Evolutionary conservation across 108 stramenopile genomes (phyloP).

Genomic region (Cyclotella kingstonii): DNA sequence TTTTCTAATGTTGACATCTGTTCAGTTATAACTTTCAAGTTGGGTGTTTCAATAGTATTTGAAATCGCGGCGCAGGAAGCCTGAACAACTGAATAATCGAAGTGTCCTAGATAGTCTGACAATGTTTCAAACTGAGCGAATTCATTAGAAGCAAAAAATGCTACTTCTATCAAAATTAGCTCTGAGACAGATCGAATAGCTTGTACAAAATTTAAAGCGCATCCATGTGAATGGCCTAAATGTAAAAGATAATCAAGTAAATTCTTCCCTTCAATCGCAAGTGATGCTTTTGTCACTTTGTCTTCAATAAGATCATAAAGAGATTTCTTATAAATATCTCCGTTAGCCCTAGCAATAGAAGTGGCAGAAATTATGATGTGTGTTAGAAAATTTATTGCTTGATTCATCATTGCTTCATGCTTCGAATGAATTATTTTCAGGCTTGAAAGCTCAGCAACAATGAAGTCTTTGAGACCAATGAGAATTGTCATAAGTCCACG

Average conservation of each 20-base stretch:
- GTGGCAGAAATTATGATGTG: constrained; percentile 17
- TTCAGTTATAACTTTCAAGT: not conserved
- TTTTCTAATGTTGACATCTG: not conserved
- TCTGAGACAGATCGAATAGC: constrained; percentile 20
- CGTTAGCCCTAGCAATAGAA: constrained; percentile 19
- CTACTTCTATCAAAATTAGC: constrained; percentile 39
- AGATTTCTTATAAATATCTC: constrained; percentile 17
- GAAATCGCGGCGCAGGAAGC: constrained; percentile 30
- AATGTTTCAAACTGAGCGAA: constrained; percentile 42
- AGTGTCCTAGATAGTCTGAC: constrained; percentile 12
- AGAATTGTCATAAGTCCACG: constrained; percentile 45
- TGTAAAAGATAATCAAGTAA: constrained; percentile 22
- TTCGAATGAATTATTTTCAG: constrained; percentile 17
- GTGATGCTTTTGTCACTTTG: constrained; percentile 19
- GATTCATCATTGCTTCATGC: constrained; percentile 13
- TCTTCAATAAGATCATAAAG: constrained; percentile 17
- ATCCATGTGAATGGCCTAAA: constrained; percentile 16
- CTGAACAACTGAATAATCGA: constrained; percentile 31
- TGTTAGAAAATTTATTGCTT: constrained; percentile 18
- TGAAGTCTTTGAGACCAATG: constrained; percentile 13
- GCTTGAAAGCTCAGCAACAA: constrained; percentile 17
- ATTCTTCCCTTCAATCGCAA: constrained; percentile 35
- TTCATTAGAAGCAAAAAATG: constrained; percentile 12
- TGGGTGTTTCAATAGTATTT: constrained; percentile 1
- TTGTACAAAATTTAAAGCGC: constrained; percentile 9